These are phyloP conservation scores for Spinellus fusiger DNA, from an alignment of 192 early-diverging fungal species.

Conservation along the genomic window DNA sequence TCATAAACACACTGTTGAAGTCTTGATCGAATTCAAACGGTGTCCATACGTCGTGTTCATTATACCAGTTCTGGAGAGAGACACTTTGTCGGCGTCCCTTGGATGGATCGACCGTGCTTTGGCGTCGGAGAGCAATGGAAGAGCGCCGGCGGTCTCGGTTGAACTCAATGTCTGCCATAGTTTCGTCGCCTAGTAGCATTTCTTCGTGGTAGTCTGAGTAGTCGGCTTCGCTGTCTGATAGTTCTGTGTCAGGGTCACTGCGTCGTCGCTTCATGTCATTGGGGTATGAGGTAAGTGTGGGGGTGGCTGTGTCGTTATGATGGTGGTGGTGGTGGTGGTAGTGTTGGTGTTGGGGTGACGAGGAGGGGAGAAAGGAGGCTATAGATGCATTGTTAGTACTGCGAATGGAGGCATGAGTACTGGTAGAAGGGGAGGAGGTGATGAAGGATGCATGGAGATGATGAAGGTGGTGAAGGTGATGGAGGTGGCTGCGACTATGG, in stretches of 20 bases:
- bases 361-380: too few relatives aligned
- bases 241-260: too few relatives aligned
- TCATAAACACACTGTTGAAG: constrained; percentile 27
- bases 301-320: too few relatives aligned
- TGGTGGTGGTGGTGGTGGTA: not conserved
- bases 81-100: constrained; percentile 7
- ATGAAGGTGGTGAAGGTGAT: too few relatives aligned
- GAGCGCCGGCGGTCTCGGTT: constrained; percentile 7
- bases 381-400: not conserved
- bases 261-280: too few relatives aligned
- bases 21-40: constrained; percentile 36
- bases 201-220: constrained; percentile 54
- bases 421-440: too few relatives aligned
- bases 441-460: too few relatives aligned
- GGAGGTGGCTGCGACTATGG: too few relatives aligned
- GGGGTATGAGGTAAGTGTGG: too few relatives aligned
- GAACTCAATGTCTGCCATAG: constrained; percentile 13
- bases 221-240: constrained; percentile 31
- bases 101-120: not conserved
- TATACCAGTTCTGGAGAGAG: not conserved
- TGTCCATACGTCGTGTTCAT: constrained; percentile 28
- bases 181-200: constrained; percentile 48
- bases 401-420: not conserved
- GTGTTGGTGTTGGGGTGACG: not conserved
- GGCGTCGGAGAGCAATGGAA: not conserved